phyloP scores from a whole-genome alignment of 768 basidiomycete genomes.

The Suillus ampliporus region DNA sequence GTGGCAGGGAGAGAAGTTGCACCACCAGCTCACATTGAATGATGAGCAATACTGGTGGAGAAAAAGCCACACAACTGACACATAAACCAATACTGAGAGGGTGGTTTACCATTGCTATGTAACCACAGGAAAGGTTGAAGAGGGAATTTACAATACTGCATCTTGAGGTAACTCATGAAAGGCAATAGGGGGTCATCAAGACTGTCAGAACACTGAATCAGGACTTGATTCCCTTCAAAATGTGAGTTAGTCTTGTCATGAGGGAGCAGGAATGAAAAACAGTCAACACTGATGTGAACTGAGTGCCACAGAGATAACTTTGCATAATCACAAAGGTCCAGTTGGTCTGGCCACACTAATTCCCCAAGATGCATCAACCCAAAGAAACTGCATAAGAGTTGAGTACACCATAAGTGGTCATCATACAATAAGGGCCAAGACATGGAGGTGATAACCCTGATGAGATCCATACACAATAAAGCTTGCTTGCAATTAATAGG shows the following conservation, averaged over 20 bases:
- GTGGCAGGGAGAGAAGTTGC: no score
- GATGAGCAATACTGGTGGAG: no score
- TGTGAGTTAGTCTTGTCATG: slow-evolving; percentile 24
- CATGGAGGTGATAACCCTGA: no score
- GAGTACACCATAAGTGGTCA: no score
- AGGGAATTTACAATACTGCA: slow-evolving; percentile 32
- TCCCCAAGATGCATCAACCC: slow-evolving; percentile 11
- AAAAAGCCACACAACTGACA: no score
- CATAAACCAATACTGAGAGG: no score
- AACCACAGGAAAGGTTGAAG: slow-evolving; percentile 42
- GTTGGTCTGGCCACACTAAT: slow-evolving; percentile 25
- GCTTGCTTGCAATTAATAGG: no score
- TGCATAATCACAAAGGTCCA: not conserved
- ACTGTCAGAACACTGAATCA: slow-evolving; percentile 7
- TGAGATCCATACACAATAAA: no score
- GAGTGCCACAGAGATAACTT: slow-evolving; percentile 11
- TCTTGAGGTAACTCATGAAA: slow-evolving; percentile 31
- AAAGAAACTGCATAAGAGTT: no score
- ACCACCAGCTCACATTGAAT: no score
- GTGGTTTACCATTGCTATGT: not conserved
- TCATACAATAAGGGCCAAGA: no score
- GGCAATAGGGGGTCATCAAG: slow-evolving; percentile 14
- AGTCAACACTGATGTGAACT: not conserved
- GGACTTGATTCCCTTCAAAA: slow-evolving; percentile 24
- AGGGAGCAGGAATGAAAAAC: slow-evolving; percentile 20